Base-by-base conservation (phyloP, 2,329 filamentous ascomycete species). In the Pseudogymnoascus pannorum region DNA sequence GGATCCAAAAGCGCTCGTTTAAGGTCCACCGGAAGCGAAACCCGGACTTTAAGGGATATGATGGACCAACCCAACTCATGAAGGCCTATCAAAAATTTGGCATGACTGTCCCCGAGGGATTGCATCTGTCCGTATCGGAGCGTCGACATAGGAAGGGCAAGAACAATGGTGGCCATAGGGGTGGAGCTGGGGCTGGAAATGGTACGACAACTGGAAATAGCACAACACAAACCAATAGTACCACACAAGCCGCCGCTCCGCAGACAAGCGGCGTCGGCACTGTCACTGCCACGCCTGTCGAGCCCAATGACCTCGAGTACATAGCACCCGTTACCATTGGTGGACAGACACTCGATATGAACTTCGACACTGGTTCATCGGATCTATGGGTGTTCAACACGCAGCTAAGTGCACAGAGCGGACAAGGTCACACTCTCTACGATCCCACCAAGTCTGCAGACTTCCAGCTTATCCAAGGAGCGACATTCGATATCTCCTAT, bases 1-100 rank as follows among this genome's bases (percentile, higher is more conserved):
- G 24, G 18, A 51, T 67, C 12, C 64, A 70, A 59, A 71, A 71
- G 54, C 66, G 70, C 60, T 68, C 66, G 62, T 73, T 73, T 65
- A 71, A 69, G 48, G 68, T 72, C 40, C 66, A 68, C 48, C 68
- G 70, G 60, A 64, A 70, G 11, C 59, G 65, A 14, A 73, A 73
- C 58, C 75, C 75, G n/a, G 76, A 77, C 61, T 84, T 85, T 70
- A 76, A 77, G 20, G 74, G 79, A 18, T 73, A 71, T 64, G 79
- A 87, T 75, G 86, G 87, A n/a, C 77, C 80, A 5, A 71, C 75
- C 62, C 36, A 38, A 24, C 78, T 92, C 66, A 74, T 81, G 58
- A 88, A 84, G 74, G 83, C 87, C 14, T 87, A 88, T 72, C 75
- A 78, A 67, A 92, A 92, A 72, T 91, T 81, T 72, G 80, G 82